These are phyloP conservation scores for Nyctanthes arbortristis DNA, from an alignment of 257 asterid species.

Conservation along the genomic window DNA sequence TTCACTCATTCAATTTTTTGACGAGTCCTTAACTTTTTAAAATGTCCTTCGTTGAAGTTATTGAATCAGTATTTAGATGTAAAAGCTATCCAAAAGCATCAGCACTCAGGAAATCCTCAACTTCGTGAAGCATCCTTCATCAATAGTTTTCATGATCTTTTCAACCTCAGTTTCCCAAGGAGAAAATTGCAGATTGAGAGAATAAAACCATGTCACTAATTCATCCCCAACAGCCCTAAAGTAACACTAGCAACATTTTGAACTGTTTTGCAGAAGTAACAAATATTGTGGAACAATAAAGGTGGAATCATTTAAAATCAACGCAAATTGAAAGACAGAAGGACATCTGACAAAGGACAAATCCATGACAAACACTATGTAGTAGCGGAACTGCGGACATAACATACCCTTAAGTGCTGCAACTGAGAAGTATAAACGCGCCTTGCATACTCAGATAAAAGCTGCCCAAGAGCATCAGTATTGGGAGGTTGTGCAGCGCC, in stretches of 20 bases:
- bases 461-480: conserved; percentile 98
- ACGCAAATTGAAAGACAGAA: background rate
- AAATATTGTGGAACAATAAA: too few species aligned
- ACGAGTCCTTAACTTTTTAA: background rate
- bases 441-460: conserved; percentile 87
- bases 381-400: conserved; percentile 4
- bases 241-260: background rate
- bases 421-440: conserved; percentile 88
- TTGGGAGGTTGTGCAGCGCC: conserved; percentile 93
- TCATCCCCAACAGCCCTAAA: background rate
- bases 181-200: background rate
- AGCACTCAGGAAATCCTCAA: conserved; percentile 23
- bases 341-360: background rate
- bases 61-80: conserved; percentile 25
- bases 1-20: background rate
- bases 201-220: background rate
- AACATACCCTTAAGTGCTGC: conserved; percentile 87
- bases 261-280: background rate
- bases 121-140: background rate
- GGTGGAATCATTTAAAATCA: background rate
- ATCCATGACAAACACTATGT: conserved; percentile 1
- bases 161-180: background rate
- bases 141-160: background rate
- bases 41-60: background rate
- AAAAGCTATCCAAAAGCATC: conserved; percentile 96